Conservation (phyloP, 805 yeast species). For the Hermanozyma aechmeae region DNA sequence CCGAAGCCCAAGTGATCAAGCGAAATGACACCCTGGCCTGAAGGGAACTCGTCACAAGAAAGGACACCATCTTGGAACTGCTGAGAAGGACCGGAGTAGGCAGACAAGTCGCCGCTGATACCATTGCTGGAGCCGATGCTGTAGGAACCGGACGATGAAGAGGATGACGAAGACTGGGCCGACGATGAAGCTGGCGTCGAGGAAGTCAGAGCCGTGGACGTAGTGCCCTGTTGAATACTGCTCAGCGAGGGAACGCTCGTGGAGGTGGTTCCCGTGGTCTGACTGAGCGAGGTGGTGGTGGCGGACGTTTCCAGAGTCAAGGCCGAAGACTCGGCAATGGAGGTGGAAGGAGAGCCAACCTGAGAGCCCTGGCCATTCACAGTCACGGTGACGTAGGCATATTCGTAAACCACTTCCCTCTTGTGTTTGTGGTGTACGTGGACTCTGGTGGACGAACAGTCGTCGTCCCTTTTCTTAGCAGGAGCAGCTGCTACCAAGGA, state of each 20-base stretch:
- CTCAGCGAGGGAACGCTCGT: too few relatives aligned
- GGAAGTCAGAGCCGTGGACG: background rate
- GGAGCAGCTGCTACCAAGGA: slow-evolving; percentile 14
- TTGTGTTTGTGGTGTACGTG: slow-evolving; percentile 58
- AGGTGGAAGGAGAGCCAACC: slow-evolving; percentile 1
- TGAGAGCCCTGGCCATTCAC: slow-evolving; percentile 32
- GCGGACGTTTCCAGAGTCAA: background rate
- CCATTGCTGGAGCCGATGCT: slow-evolving; percentile 16
- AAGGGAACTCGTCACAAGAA: slow-evolving; percentile 62
- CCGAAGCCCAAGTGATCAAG: slow-evolving; percentile 66
- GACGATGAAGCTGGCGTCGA: background rate
- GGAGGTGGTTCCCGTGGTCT: too few relatives aligned
- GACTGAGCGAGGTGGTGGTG: too few relatives aligned
- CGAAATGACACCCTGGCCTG: slow-evolving; percentile 76
- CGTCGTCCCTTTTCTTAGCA: slow-evolving; percentile 5
- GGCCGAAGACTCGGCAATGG: background rate
- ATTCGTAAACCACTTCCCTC: slow-evolving; percentile 48
- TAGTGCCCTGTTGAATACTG: too few relatives aligned
- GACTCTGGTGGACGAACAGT: slow-evolving; percentile 8
- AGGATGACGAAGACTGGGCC: slow-evolving; percentile 1
- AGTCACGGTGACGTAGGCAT: slow-evolving; percentile 27
- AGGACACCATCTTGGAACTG: slow-evolving; percentile 66
- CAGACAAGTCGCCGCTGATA: slow-evolving; percentile 45
- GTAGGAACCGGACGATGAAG: slow-evolving; percentile 29
- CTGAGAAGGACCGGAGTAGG: slow-evolving; percentile 47